Evolutionary conservation across 2,329 filamentous ascomycete genomes (phyloP).

Genomic region (Colletotrichum sp.): DNA sequence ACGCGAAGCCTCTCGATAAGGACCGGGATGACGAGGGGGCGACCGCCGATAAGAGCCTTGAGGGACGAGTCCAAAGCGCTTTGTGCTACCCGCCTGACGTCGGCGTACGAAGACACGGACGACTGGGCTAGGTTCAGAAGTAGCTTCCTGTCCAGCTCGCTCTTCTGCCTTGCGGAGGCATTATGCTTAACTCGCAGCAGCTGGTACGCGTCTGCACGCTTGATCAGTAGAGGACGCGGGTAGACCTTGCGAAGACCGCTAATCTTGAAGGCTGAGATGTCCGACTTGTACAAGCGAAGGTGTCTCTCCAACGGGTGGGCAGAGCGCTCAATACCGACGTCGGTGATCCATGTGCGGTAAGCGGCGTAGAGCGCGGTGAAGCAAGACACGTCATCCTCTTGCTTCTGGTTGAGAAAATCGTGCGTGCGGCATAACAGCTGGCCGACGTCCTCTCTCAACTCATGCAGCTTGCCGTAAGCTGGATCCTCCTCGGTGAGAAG

Average conservation of each 20-base stretch:
- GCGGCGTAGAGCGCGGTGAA: conserved; percentile 93
- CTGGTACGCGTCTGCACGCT: conserved; percentile 93
- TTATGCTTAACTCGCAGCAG: conserved; percentile 94
- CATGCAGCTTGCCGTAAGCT: conserved; percentile 79
- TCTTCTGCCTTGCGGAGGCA: conserved; percentile 84
- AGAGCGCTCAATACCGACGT: conserved; percentile 94
- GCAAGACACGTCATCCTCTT: conserved; percentile 94
- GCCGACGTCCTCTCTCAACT: conserved; percentile 80
- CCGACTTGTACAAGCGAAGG: conserved; percentile 81
- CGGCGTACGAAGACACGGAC: conserved; percentile 89
- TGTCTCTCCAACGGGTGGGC: conserved; percentile 92
- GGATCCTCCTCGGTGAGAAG: conserved; percentile 63
- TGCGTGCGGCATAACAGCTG: conserved; percentile 84
- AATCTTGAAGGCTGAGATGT: conserved; percentile 92
- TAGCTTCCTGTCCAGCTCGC: conserved; percentile 84
- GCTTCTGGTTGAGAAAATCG: conserved; percentile 78
- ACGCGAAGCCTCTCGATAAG: conserved; percentile 79
- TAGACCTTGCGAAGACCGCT: conserved; percentile 92
- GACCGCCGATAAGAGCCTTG: conserved; percentile 87
- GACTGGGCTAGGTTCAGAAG: conserved; percentile 89
- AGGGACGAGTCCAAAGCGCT: conserved; percentile 91
- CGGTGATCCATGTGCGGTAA: conserved; percentile 95
- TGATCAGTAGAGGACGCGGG: conserved; percentile 88
- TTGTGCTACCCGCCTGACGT: conserved; percentile 94
- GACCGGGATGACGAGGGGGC: conserved; percentile 88